Percentiles rank a stretch among this genome's conserved stretches.
Conservation (phyloP, 371 early-diverging fungal genomes). For the Mucor saturninus region DNA sequence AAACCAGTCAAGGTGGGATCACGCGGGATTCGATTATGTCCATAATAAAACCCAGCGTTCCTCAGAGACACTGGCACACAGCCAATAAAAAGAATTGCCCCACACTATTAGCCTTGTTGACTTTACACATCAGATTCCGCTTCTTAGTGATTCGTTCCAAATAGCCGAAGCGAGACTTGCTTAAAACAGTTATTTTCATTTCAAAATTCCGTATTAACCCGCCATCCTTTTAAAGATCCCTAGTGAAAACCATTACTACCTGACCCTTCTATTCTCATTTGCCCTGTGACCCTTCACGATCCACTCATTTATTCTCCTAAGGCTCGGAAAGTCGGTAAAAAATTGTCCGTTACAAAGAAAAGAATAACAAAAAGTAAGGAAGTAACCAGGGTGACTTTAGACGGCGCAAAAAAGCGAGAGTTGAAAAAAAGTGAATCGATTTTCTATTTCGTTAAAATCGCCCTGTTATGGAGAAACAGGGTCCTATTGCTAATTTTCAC, state of each 20-base stretch:
- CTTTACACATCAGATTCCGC: conserved; percentile 17
- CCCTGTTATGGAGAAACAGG: conserved; percentile 2
- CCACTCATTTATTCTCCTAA: no score
- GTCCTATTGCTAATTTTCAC: neutral
- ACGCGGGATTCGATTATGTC: conserved; percentile 17
- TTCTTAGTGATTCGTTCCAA: conserved; percentile 23
- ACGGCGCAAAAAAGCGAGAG: neutral
- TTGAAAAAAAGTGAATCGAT: conserved; percentile 4
- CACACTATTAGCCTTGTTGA: conserved; percentile 12
- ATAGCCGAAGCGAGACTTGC: conserved; percentile 8
- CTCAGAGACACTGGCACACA: neutral
- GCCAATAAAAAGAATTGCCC: conserved; percentile 20
- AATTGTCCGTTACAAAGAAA: no score
- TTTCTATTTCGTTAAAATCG: neutral
- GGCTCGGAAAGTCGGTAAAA: no score
- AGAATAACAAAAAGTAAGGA: neutral
- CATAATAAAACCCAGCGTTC: neutral
- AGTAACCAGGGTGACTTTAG: conserved; percentile 4
- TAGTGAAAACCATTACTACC: no score
- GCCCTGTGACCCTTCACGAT: no score
- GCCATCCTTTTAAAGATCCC: neutral
- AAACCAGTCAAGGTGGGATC: conserved; percentile 27
- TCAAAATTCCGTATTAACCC: conserved; percentile 22
- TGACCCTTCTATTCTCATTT: no score
- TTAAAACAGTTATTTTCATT: conserved; percentile 7